phyloP scores from a whole-genome alignment of 306 rosid species.

The Luffa acutangula region DNA sequence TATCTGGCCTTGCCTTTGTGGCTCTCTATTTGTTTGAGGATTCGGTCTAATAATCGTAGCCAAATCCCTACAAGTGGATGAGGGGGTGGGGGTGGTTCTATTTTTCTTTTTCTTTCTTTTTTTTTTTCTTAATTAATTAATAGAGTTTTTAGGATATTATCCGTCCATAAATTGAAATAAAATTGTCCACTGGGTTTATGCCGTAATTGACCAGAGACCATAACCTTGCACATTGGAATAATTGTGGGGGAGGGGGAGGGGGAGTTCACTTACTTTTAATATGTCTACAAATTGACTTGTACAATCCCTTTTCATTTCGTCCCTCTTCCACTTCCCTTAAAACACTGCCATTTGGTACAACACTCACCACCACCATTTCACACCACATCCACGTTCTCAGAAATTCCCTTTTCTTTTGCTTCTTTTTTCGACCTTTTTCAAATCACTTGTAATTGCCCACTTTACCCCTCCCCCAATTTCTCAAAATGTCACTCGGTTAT shows the following conservation, averaged over 20 bases:
- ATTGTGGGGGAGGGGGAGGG: background rate
- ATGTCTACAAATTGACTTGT: background rate
- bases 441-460: background rate
- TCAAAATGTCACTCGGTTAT: background rate
- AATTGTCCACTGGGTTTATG: background rate
- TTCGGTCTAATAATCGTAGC: background rate
- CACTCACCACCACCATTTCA: background rate
- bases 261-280: background rate
- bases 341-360: constrained; percentile 1
- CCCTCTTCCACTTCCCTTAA: background rate
- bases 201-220: constrained; percentile 3
- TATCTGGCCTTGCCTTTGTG: background rate
- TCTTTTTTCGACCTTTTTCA: background rate
- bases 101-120: background rate
- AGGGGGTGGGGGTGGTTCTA: background rate
- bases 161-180: background rate
- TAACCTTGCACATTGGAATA: background rate
- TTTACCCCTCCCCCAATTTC: background rate
- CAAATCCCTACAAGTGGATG: background rate
- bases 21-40: background rate
- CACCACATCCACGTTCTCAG: background rate
- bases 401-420: background rate
- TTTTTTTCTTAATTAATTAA: background rate
- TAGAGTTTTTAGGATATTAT: background rate
- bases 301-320: background rate